Conservation (phyloP, 2,329 filamentous ascomycete species). For the Trichothecium roseum region DNA sequence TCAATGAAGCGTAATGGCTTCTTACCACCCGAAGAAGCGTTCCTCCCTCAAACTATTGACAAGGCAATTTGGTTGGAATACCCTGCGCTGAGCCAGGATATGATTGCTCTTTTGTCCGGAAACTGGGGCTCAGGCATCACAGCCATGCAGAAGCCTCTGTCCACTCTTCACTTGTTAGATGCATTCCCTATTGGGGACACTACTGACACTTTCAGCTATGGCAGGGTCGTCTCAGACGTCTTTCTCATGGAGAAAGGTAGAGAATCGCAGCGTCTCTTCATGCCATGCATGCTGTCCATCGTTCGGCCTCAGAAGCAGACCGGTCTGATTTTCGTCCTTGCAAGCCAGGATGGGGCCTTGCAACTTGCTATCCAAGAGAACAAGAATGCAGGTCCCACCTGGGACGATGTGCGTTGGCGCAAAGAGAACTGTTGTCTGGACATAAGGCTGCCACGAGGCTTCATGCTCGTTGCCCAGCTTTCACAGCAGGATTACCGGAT, state of each 20-base stretch:
- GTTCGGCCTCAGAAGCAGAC: slow-evolving; percentile 59
- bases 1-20: slow-evolving; percentile 81
- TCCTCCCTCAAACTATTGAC: slow-evolving; percentile 69
- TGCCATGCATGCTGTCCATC: slow-evolving; percentile 69
- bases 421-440: slow-evolving; percentile 55
- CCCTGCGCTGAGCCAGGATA: slow-evolving; percentile 61
- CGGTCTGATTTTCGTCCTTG: slow-evolving; percentile 60
- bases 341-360: slow-evolving; percentile 69
- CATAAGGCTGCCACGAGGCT: slow-evolving; percentile 64
- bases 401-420: slow-evolving; percentile 77
- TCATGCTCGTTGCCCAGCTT: slow-evolving; percentile 61
- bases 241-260: slow-evolving; percentile 65
- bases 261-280: slow-evolving; percentile 55
- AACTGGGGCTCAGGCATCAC: slow-evolving; percentile 39
- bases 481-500: slow-evolving; percentile 67
- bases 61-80: slow-evolving; percentile 76
- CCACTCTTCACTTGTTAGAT: slow-evolving; percentile 47
- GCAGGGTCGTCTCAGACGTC: slow-evolving; percentile 63
- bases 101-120: slow-evolving; percentile 59
- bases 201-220: slow-evolving; percentile 64
- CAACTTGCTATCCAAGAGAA: slow-evolving; percentile 64
- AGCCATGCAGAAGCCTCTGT: slow-evolving; percentile 34
- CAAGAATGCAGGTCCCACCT: slow-evolving; percentile 58
- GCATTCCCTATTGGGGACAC: slow-evolving; percentile 72
- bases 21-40: slow-evolving; percentile 57